Percentiles rank a stretch among this genome's conserved stretches.
Evolutionary conservation across 371 early-diverging fungal species (phyloP).

Genomic region (Mortierella sp.): DNA sequence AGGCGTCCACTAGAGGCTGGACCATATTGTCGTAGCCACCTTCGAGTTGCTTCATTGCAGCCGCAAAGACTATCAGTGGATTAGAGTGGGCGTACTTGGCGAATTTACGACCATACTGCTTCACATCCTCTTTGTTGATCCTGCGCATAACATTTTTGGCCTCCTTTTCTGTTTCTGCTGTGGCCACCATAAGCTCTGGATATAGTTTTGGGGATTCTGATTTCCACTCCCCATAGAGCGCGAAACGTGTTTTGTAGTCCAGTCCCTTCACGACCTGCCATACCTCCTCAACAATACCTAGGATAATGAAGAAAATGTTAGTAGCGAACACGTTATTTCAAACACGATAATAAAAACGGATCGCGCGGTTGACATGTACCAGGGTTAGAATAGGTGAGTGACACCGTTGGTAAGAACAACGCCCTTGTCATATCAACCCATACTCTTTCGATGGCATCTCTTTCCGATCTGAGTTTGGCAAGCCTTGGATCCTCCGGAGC

Average conservation of each 20-base stretch:
- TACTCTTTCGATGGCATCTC: conserved; percentile 4
- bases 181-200: conserved; percentile 62
- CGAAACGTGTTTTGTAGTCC: conserved; percentile 76
- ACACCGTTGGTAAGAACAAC: conserved; percentile 81
- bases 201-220: conserved; percentile 57
- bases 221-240: conserved; percentile 89
- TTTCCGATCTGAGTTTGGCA: conserved; percentile 3
- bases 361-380: background rate
- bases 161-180: conserved; percentile 70
- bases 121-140: conserved; percentile 85
- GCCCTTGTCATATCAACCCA: conserved; percentile 77
- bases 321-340: background rate
- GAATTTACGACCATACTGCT: conserved; percentile 84
- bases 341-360: background rate
- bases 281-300: conserved; percentile 73
- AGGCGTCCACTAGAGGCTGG: conserved; percentile 86
- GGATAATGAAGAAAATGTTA: background rate
- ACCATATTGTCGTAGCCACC: conserved; percentile 88
- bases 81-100: conserved; percentile 87
- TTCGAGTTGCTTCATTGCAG: conserved; percentile 84
- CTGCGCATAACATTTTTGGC: conserved; percentile 78
- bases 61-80: conserved; percentile 83
- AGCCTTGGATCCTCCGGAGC: background rate
- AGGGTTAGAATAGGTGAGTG: conserved; percentile 71
- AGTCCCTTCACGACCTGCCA: conserved; percentile 81